Base-by-base conservation (phyloP, 352 stramenopile species). In the Lagenidium giganteum region DNA sequence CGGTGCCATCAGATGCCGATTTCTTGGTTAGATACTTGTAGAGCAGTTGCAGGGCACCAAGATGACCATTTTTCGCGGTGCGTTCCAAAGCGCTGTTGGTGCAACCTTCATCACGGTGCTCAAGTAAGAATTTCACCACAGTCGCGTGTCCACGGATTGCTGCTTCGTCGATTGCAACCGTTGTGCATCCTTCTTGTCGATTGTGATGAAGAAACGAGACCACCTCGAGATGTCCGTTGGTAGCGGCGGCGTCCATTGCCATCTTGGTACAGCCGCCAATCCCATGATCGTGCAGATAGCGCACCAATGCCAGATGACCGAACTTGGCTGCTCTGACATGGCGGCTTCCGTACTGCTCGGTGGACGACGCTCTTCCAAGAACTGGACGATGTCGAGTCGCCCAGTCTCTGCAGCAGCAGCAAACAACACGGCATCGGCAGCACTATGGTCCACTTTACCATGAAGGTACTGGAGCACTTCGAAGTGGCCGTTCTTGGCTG, bases 181-280 rank as follows among this genome's bases (percentile, higher is more conserved):
- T 53, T 13, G 54, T 69, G 54, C 72, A 85, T 24, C 72, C 72
- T 34, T 85, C 69, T 13, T 31, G 34, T 9, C 72, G 54, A 42
- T 73, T 55, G 28, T 51, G 52, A 26, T 85, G 72, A 24, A 85
- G 50, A 49, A 81, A 78, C 20, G 57, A 56, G 39, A 85, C 67
- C 8, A 79, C 42, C 8, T 54, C 51, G 34, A 81, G n/a, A 31
- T 70, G 53, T 1, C 72, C 72, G 13, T 42, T 36, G 5, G 43
- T 36, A 4, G 66, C 64, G 3, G 72, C 69, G 4, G 31, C 46
- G 34, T 78, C 67, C 66, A 87, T 81, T 7, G 70, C 70, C 3
- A 50, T 42, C 5, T 42, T 36, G 3, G 66, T 74, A 39, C 71
- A 87, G 0, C 54, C 57, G 2, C 40, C 46, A 0, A 34, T 34